A percentile compares a stretch with the other conserved stretches of the same genome.
Evolutionary conservation across 2,329 filamentous ascomycete genomes (phyloP).

Genomic region (Oidium heveae): DNA sequence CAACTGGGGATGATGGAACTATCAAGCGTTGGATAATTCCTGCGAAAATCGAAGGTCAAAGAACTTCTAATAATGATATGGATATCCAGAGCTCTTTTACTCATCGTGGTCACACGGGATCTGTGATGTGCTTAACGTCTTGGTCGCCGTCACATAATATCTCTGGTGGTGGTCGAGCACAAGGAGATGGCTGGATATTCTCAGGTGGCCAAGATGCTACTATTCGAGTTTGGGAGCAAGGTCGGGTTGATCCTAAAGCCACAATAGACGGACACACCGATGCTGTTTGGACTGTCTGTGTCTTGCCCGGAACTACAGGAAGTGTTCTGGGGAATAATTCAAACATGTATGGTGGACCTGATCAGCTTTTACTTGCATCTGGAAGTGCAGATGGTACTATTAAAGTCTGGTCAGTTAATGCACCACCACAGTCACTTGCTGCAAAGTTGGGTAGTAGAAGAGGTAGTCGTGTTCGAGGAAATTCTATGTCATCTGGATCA

Average conservation of each 20-base stretch:
- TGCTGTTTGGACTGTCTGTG: conserved; percentile 85
- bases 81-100: conserved; percentile 90
- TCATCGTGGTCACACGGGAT: conserved; percentile 76
- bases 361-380: conserved; percentile 73
- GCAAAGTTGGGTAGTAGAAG: conserved; percentile 47
- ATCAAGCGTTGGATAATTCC: conserved; percentile 96
- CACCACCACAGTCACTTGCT: conserved; percentile 64
- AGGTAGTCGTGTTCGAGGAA: conserved; percentile 56
- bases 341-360: conserved; percentile 45
- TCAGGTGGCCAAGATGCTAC: conserved; percentile 88
- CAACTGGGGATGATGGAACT: conserved; percentile 79
- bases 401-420: conserved; percentile 82
- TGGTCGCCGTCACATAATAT: conserved; percentile 77
- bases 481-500: conserved; percentile 85
- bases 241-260: conserved; percentile 81
- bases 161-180: conserved; percentile 62
- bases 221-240: conserved; percentile 84
- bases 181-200: conserved; percentile 94
- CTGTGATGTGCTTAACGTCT: conserved; percentile 65
- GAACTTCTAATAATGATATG: conserved; percentile 33
- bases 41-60: conserved; percentile 41
- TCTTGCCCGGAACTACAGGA: conserved; percentile 62
- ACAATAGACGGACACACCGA: conserved; percentile 87
- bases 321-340: conserved; percentile 54
- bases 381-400: conserved; percentile 79